Base-by-base conservation (phyloP, 768 basidiomycete species). In the Leccinum imitatum region DNA sequence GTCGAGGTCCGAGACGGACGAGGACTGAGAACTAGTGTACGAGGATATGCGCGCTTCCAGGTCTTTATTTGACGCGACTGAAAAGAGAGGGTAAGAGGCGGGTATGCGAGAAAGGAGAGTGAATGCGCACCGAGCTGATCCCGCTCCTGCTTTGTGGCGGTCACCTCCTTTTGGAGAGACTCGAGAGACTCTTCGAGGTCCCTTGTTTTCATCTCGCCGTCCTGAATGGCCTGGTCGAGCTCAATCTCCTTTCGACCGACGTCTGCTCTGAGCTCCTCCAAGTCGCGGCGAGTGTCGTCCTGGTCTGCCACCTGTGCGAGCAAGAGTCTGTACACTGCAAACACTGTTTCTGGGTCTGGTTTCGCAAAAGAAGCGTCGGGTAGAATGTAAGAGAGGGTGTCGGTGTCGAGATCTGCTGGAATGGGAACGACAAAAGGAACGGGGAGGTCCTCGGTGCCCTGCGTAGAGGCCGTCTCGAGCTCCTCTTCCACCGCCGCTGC, bases 191-290 rank as follows among this genome's bases (percentile, higher is more conserved):
- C 68, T 65, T 89, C 87, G 11, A 86, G 67, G 33, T 89, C 86
- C 54, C 80, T 82, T 1, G 82, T 73, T 52, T 80, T 73, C 1
- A 78, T 82, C 69, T 94, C 90, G 55, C 82, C 83, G 70, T 94
- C 91, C 66, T 92, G 89, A 37, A 92, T 71, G 6, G 90, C 86
- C 74, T 93, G 91, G 71, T 94, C 92, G 37, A 93, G 77, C 71
- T 95, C 92, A 3, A 94, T 78, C 57, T 93, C 91, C 71, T 87
- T 89, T 72, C 82, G 83, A 65, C 90, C 83, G 10, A 79, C 69
- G 51, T 86, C 85, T 3, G 90, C 90, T 47, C 80, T 84, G 59
- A 82, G 74, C 62, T 87, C 88, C 71, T 94, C 92, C 35, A 90
- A 73, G 60, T 91, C 87, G 54, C 84, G 77, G 53, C 83, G 80